These are phyloP conservation scores for Mortierella antarctica DNA, from an alignment of 192 early-diverging fungal species.

Conservation along the genomic window DNA sequence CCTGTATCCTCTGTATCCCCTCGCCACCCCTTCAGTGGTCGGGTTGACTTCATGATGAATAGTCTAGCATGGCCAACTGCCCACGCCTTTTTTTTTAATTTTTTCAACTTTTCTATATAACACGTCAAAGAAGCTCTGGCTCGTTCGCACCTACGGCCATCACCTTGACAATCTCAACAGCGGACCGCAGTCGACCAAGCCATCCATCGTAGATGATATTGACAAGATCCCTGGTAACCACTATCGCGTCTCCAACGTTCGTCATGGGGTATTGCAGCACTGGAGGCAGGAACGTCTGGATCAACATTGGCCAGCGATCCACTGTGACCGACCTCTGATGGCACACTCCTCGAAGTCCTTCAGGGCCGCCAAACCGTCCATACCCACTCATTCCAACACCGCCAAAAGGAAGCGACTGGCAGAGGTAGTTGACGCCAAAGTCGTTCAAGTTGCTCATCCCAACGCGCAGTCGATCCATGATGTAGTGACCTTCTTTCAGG, in stretches of 20 bases:
- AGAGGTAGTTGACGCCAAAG: constrained; percentile 87
- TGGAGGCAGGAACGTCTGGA: constrained; percentile 81
- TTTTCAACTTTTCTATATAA: not conserved
- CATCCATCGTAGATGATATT: constrained; percentile 50
- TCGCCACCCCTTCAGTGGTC: too few relatives aligned
- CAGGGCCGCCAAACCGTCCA: constrained; percentile 78
- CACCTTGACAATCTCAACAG: constrained; percentile 45
- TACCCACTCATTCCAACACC: constrained; percentile 84
- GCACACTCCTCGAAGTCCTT: constrained; percentile 79
- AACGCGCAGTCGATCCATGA: constrained; percentile 70
- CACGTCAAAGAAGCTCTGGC: constrained; percentile 14
- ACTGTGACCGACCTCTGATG: constrained; percentile 77
- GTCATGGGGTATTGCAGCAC: constrained; percentile 79
- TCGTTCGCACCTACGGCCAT: constrained; percentile 31
- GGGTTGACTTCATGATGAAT: too few relatives aligned
- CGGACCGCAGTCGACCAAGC: constrained; percentile 17
- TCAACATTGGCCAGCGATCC: constrained; percentile 71
- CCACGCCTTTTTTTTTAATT: not conserved
- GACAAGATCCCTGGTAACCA: constrained; percentile 46
- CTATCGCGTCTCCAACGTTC: constrained; percentile 48
- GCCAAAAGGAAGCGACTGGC: constrained; percentile 85
- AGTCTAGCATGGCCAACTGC: too few relatives aligned
- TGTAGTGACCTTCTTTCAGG: constrained; percentile 64
- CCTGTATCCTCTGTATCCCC: too few relatives aligned
- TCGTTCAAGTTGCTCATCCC: constrained; percentile 92